Evolutionary conservation across 495 filamentous ascomycete species (phyloP).

Genomic region (Delitschia confertaspora): DNA sequence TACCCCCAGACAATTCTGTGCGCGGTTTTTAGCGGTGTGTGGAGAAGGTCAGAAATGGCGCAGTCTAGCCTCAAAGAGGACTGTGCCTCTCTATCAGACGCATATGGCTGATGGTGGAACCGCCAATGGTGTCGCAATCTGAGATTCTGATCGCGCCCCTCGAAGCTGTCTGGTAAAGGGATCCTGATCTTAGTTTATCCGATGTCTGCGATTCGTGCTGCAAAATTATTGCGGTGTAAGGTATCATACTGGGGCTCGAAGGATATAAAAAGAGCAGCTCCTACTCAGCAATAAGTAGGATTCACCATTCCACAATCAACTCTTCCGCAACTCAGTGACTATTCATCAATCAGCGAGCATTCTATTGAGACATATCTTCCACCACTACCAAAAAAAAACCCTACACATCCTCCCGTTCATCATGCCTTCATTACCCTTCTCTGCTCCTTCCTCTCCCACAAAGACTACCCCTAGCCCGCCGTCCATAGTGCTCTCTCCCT

Average conservation of each 20-base stretch:
- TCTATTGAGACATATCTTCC: background rate
- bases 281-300: slow-evolving; percentile 1
- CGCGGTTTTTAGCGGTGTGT: slow-evolving; percentile 22
- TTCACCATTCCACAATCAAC: slow-evolving; percentile 2
- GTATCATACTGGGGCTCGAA: slow-evolving; percentile 3
- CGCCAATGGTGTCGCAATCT: slow-evolving; percentile 9
- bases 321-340: background rate
- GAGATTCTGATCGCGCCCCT: slow-evolving; percentile 11
- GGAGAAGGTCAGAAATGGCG: slow-evolving; percentile 11
- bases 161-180: slow-evolving; percentile 8
- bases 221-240: slow-evolving; percentile 19
- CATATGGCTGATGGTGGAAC: slow-evolving; percentile 8
- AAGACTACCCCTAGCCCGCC: slow-evolving; percentile 12
- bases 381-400: background rate
- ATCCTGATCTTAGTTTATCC: slow-evolving; percentile 9
- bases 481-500: slow-evolving; percentile 25
- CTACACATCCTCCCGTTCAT: slow-evolving; percentile 1
- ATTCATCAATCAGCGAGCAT: background rate
- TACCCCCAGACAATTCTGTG: slow-evolving; percentile 17
- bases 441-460: slow-evolving; percentile 21
- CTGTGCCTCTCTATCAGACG: slow-evolving; percentile 19
- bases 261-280: slow-evolving; percentile 9
- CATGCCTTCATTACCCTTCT: slow-evolving; percentile 19
- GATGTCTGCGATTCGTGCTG: slow-evolving; percentile 14
- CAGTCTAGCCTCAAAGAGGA: slow-evolving; percentile 15